A percentile compares a stretch with the other conserved stretches of the same genome.
Evolutionary conservation across 2,329 filamentous ascomycete genomes (phyloP).

Genomic region (Fusarium graminum): DNA sequence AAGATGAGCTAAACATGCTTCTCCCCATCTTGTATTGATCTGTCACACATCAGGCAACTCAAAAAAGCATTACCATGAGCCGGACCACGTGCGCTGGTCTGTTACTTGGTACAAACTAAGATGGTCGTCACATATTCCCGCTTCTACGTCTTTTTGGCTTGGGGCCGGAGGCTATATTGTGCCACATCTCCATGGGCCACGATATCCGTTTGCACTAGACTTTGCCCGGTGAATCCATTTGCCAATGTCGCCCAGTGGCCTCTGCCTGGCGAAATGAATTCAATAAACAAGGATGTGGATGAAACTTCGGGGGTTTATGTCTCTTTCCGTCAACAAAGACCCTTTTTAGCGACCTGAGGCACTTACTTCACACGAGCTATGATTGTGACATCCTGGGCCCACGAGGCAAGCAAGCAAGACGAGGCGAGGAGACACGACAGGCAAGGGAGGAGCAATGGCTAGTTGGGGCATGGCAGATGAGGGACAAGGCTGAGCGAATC

Average conservation of each 20-base stretch:
- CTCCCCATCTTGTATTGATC: constrained; percentile 20
- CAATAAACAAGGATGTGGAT: constrained; percentile 30
- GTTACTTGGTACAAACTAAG: constrained; percentile 33
- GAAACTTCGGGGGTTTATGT: constrained; percentile 27
- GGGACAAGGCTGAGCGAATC: constrained; percentile 47
- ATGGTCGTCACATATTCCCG: constrained; percentile 21
- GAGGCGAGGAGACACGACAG: constrained; percentile 40
- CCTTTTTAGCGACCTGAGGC: constrained; percentile 29
- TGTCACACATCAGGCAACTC: constrained; percentile 29
- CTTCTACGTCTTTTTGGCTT: constrained; percentile 20
- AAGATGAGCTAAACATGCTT: constrained; percentile 29
- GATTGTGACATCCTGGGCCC: constrained; percentile 42
- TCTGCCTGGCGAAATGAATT: constrained; percentile 32
- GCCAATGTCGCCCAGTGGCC: constrained; percentile 27
- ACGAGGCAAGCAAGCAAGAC: constrained; percentile 44
- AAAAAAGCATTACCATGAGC: constrained; percentile 7
- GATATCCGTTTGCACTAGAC: constrained; percentile 40
- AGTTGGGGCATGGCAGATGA: constrained; percentile 30
- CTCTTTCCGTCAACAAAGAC: constrained; percentile 33
- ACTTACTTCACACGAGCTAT: constrained; percentile 28
- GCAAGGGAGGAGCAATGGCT: constrained; percentile 31
- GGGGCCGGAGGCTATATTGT: constrained; percentile 26
- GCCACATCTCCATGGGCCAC: constrained; percentile 30
- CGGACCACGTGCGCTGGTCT: constrained; percentile 33
- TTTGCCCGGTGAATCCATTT: constrained; percentile 37